Base-by-base conservation (phyloP, 352 stramenopile genomes). In the Globisporangium cystogenes region DNA sequence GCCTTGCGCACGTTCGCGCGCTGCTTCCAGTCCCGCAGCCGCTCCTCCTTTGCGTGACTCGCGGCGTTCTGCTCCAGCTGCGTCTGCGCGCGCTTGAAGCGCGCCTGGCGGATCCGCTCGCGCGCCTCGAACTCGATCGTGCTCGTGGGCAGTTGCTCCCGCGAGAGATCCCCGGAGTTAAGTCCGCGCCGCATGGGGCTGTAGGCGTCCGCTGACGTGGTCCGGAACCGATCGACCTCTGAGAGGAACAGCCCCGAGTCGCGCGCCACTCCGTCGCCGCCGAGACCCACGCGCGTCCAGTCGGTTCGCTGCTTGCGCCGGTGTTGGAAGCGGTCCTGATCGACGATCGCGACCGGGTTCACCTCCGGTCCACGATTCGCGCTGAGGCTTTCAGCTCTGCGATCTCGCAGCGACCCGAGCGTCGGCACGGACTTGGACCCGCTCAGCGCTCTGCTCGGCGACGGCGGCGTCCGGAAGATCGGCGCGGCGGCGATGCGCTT, bases 221-320 rank as follows among this genome's bases (percentile, higher is more conserved):
- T 93, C 15, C 53, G 7, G 41, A 94, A 91, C 4, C 76, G 78
- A 14, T 87, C 71, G 11, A 57, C 23, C 4, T 76, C 48, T 5
- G 33, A 54, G 3, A 67, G 24, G 57, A 80, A 87, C 16, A 83
- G 26, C 20, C 64, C 72, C 20, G 79, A 74, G 45, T 82, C 72
- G 0, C 63, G 18, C 7, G 57, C 33, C 37, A 73, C 59, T 26
- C 85, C 82, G 46, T 91, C 74, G 2, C 83, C 76, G 27, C 83
- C 83, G 23, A 84, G 55, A 21, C 83, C 85, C n/a, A 93, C 76
- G 49, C 79, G 76, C 33, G 62, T 76, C 83, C 85, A 95, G 64
- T 94, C 83, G 0, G 79, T 91, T 39, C 67, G 60, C 57, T 86
- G 64, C 45, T 62, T 62, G 15, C 76, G 69, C 39, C 67, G 73